Evolutionary conservation across 2,329 filamentous ascomycete genomes (phyloP).

Genomic region (Geosmithia morbida): DNA sequence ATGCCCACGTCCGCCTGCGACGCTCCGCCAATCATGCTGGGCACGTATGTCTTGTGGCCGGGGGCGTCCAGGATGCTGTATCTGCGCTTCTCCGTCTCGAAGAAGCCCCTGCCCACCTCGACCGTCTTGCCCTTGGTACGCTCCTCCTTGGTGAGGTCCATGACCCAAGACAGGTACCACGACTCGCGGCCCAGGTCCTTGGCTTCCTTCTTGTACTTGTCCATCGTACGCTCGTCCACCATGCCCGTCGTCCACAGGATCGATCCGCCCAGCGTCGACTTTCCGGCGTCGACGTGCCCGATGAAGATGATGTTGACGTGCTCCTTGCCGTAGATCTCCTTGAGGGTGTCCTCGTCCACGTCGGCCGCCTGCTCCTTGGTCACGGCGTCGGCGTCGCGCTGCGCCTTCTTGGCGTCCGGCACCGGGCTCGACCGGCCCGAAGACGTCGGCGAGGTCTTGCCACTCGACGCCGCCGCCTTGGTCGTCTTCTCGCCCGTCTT

Average conservation of each 20-base stretch:
- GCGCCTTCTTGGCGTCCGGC: constrained; percentile 23
- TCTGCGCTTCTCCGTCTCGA: constrained; percentile 89
- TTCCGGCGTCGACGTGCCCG: constrained; percentile 95
- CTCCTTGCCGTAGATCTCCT: constrained; percentile 93
- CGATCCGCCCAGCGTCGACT: constrained; percentile 87
- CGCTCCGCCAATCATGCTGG: constrained; percentile 94
- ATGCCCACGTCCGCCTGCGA: constrained; percentile 90
- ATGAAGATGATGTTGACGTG: constrained; percentile 94
- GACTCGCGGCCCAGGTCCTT: constrained; percentile 94
- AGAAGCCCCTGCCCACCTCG: constrained; percentile 89
- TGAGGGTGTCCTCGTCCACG: constrained; percentile 58
- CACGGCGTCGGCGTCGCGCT: constrained; percentile 67
- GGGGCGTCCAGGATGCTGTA: constrained; percentile 97
- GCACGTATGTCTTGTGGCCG: constrained; percentile 95
- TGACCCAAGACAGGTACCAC: constrained; percentile 97
- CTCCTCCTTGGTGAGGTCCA: constrained; percentile 95
- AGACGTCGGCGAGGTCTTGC: constrained; percentile 71
- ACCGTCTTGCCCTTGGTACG: constrained; percentile 95
- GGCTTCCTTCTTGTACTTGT: constrained; percentile 94
- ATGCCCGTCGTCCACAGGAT: constrained; percentile 91
- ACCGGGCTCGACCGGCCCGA: constrained; percentile 78
- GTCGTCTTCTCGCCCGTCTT: constrained; percentile 60
- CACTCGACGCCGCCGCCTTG: constrained; percentile 26
- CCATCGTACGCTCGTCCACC: constrained; percentile 98
- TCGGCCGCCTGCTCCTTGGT: constrained; percentile 68